Base-by-base conservation (phyloP, 305 asterid species). In the Caryopteris hybrid region DNA sequence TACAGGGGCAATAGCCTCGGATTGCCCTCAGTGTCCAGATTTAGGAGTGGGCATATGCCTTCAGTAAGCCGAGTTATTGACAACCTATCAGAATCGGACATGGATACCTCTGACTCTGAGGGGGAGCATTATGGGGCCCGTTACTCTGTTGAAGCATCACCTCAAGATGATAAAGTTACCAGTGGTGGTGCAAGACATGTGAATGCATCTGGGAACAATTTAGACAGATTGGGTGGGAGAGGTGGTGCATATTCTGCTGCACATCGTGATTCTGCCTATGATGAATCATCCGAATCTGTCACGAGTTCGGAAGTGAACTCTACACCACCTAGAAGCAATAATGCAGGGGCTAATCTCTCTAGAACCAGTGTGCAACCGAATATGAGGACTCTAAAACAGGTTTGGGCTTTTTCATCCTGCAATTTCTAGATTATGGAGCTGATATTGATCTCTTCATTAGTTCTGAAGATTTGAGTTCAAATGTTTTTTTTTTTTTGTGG, bases 101-200 rank as follows among this genome's bases (percentile, higher is more conserved):
- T 91, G 92, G 95, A 88, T 47, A 81, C 89, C 29, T 87, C 94
- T 2, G 96, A 89, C 69, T 94, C 99, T 0, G 99, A 94, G 17
- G 80, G 74, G 0, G 95, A 84, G 63, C 68, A 71, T 54, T 78
- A 84, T 58, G 96, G 89, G 22, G 81, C 82, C 3, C 84, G 80
- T 0, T 85, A 81, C 69, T 89, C 96, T 0, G 75, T 77, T 11
- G 96, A 91, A 73, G 84, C 96, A 1, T 93, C 99, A 0, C 95
- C 97, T 6, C 98, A 94, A 58, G 98, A 94, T 67, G 89, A 91
- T 70, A 94, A 88, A 76, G 65, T 81, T 38, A 74, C 70, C 9
- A 76, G 74, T 72, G 79, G 86, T 55, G 76, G 81, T 55, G 41
- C 70, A 8, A 71, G 56, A 39, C 73, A 72, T 36, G 56, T 69